Base-by-base conservation (phyloP, 1,139 yeast species). In the Debaryomyces subglobosus region DNA sequence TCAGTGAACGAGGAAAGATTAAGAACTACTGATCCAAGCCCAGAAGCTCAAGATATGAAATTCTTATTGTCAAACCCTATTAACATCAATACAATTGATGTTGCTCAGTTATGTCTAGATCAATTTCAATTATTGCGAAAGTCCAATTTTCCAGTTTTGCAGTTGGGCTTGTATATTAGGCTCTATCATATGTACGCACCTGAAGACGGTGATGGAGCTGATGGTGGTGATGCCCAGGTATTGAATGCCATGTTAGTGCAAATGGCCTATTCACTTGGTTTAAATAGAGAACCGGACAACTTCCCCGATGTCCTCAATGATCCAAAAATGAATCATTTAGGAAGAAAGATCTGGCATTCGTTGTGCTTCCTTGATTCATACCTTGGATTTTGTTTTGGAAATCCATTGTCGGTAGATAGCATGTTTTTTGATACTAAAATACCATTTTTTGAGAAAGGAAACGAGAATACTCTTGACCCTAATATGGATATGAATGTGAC, bases 311-410 rank as follows among this genome's bases (percentile, higher is more conserved):
- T 53, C 2, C 49, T 59, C 47, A 45, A 55, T 50, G 63, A 69
- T 52, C 61, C 64, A 42, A 61, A 62, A 44, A 50, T 63, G 21
- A 69, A 75, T 44, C 71, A 73, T 55, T 59, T 74, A 18, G 72
- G 75, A 60, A 68, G 87, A 55, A 81, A 80, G 51, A 69, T 81
- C 2, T 83, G 86, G 86, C 72, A 73, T 55, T 61, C 53, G 30
- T 49, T 70, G 21, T 54, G 62, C 2, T 40, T 63, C 21, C 52
- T 52, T 35, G 78, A 72, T 53, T 38, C 64, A 2, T 61, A 65
- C 48, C 56, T 61, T 37, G 64, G 68, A 8, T 67, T 57, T 48
- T 47, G 64, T 3, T 68, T 60, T 50, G 78, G 78, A 2, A 62
- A 56, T 23, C 73, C 71, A 0, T 44, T 57, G 46, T 51, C 54